Evolutionary conservation across 1,284 basidiomycete species (phyloP), one percentile per base, ranked within the genome.

Genomic region (Irpex sp.): DNA sequence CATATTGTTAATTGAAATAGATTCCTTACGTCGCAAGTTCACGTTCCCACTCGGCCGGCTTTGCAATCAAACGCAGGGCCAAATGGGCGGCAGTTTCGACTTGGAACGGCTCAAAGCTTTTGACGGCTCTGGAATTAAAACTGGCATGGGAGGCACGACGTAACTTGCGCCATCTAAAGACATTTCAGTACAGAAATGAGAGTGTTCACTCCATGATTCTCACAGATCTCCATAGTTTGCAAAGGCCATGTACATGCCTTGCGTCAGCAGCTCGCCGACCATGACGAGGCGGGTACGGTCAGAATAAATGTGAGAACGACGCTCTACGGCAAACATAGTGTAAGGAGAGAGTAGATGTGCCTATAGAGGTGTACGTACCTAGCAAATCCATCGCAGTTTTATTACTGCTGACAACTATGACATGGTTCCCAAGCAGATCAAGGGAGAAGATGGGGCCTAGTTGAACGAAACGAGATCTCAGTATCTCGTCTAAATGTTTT

Each of bases 241-340:
- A 46, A 60, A 19, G 49, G 21, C 49, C 17, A 51, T 15, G 21
- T 51, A 26, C 17, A 19, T 51, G 21, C 49, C 17, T 51, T 26
- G n/a, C 8, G 33, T 36, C n/a, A 60, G 19, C 33, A 89, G 75
- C 63, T 89, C 69, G n/a, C 67, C 67, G 55, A 74, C 75, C 87
- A 89, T 89, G 49, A 84, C 76, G n/a, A 88, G 74, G 35, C 76
- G 75, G 0, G 86, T 84, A 65, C 85, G 87, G 71, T 89, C 86
- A 7, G 85, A 82, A 69, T 88, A 89, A 56, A 87, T 83, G 5
- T 77, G 75, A 4, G 85, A 83, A 31, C 83, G 81, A 26, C 49
- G 49, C 17, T 51, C 49, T 51, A 4, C 43, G 21, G 49, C 11
- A 26, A 9, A 19, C 17, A 17, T 43, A 51, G 11, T 19, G n/a